A percentile compares a stretch with the other conserved stretches of the same genome.
phyloP scores from a whole-genome alignment of 192 early-diverging fungal species.

The Coemansia sp. region DNA sequence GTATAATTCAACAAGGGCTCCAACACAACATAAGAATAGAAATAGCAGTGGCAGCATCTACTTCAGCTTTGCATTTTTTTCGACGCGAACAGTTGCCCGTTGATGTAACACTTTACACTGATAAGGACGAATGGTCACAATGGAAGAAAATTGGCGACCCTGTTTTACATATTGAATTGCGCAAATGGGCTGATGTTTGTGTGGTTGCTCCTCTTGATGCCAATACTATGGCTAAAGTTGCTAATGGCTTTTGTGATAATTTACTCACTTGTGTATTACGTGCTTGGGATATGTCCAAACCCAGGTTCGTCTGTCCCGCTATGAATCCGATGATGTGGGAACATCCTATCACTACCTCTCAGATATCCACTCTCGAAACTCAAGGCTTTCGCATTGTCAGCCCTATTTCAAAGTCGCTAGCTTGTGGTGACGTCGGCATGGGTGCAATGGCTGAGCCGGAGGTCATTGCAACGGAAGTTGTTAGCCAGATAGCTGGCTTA shows the following conservation, averaged over 20 bases:
- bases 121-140: conserved; percentile 86
- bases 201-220: conserved; percentile 90
- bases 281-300: conserved; percentile 80
- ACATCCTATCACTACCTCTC: conserved; percentile 80
- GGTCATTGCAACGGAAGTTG: conserved; percentile 57
- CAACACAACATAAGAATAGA: conserved; percentile 52
- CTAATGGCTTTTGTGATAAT: conserved; percentile 91
- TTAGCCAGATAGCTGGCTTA: conserved; percentile 13
- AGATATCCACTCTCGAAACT: conserved; percentile 59
- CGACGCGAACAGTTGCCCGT: conserved; percentile 55
- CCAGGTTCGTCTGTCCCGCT: conserved; percentile 83
- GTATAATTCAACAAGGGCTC: conserved; percentile 17
- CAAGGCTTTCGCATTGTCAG: conserved; percentile 68
- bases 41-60: conserved; percentile 77
- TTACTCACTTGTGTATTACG: conserved; percentile 85
- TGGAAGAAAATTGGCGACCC: conserved; percentile 87
- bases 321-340: conserved; percentile 99
- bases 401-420: conserved; percentile 81
- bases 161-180: conserved; percentile 88
- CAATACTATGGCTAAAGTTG: conserved; percentile 89
- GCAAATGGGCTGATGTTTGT: conserved; percentile 92
- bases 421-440: conserved; percentile 88
- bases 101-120: conserved; percentile 63
- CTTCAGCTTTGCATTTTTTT: conserved; percentile 87
- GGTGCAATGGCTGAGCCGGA: conserved; percentile 87